Conservation (phyloP, 768 basidiomycete genomes). For the Leccinum obscurum region DNA sequence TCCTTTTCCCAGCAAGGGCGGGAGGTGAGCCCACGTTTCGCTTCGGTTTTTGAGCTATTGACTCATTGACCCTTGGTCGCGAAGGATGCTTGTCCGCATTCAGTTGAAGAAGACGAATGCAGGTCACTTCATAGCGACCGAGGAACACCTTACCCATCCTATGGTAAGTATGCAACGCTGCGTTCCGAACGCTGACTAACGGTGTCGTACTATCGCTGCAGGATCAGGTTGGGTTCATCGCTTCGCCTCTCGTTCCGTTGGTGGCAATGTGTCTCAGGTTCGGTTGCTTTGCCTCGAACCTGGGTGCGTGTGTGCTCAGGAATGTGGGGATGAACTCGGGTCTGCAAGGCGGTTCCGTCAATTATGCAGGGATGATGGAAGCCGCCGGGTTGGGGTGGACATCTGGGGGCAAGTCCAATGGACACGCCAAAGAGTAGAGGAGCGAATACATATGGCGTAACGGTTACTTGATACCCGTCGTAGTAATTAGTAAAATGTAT, state of each 20-base stretch:
- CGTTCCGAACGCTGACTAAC: conserved; percentile 9
- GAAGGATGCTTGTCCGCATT: conserved; percentile 50
- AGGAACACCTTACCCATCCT: conserved; percentile 63
- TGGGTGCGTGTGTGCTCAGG: conserved; percentile 24
- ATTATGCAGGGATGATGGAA: conserved; percentile 23
- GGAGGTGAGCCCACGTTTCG: conserved; percentile 40
- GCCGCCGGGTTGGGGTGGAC: conserved; percentile 16
- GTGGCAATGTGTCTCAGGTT: conserved; percentile 13
- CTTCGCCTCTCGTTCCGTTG: conserved; percentile 24
- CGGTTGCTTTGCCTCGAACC: conserved; percentile 24
- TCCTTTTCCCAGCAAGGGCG: conserved; percentile 47
- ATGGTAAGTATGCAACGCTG: conserved; percentile 34
- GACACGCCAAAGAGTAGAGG: conserved; percentile 16
- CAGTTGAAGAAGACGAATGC: conserved; percentile 46
- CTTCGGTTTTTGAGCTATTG: not conserved
- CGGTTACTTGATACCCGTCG: not conserved
- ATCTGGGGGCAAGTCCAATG: conserved; percentile 4
- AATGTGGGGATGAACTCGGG: conserved; percentile 23
- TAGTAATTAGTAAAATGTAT: not conserved
- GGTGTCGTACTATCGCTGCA: not conserved
- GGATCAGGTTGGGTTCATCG: conserved; percentile 25
- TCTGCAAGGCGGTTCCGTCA: conserved; percentile 17
- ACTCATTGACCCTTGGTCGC: not conserved
- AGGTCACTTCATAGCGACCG: conserved; percentile 46
- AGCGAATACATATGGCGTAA: not conserved